Evolutionary conservation across 2,329 filamentous ascomycete genomes (phyloP).

Genomic region (Xylogone sp.): DNA sequence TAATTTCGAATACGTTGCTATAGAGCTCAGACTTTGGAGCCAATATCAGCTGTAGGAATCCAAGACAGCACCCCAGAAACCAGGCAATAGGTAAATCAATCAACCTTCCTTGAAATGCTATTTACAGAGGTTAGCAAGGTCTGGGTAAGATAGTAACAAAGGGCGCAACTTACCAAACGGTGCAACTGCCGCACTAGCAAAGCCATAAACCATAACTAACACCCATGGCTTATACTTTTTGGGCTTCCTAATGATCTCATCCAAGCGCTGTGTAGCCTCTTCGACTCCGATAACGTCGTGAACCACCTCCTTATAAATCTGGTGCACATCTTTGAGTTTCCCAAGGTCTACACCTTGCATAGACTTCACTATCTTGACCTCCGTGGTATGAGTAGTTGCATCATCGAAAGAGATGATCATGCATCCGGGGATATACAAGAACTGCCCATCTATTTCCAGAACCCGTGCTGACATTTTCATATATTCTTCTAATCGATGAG

Average conservation of each 20-base stretch:
- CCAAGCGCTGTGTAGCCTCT: conserved; percentile 60
- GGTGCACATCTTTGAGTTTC: conserved; percentile 68
- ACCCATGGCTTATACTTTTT: conserved; percentile 48
- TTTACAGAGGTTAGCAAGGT: background rate
- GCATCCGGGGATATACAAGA: conserved; percentile 83
- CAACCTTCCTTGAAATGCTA: conserved; percentile 64
- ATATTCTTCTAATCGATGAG: conserved; percentile 87
- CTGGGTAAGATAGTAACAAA: background rate
- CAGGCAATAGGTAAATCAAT: conserved; percentile 73
- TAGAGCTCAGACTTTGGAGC: conserved; percentile 67
- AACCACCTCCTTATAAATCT: conserved; percentile 79
- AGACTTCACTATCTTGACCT: conserved; percentile 70
- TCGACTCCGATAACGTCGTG: conserved; percentile 72
- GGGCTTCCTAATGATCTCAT: conserved; percentile 46
- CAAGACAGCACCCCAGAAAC: conserved; percentile 65
- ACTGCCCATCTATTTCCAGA: conserved; percentile 84
- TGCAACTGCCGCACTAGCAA: conserved; percentile 67
- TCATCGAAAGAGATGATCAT: conserved; percentile 95
- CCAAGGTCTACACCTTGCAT: conserved; percentile 69
- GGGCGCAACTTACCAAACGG: conserved; percentile 47
- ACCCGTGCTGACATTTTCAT: conserved; percentile 88
- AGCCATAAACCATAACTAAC: conserved; percentile 61
- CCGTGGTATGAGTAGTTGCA: conserved; percentile 67
- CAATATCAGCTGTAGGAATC: conserved; percentile 65
- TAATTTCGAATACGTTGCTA: conserved; percentile 62